Percentiles rank a stretch among this genome's conserved stretches.
Evolutionary conservation across 2,329 filamentous ascomycete species (phyloP).

Genomic region (Alternaria gaisen): DNA sequence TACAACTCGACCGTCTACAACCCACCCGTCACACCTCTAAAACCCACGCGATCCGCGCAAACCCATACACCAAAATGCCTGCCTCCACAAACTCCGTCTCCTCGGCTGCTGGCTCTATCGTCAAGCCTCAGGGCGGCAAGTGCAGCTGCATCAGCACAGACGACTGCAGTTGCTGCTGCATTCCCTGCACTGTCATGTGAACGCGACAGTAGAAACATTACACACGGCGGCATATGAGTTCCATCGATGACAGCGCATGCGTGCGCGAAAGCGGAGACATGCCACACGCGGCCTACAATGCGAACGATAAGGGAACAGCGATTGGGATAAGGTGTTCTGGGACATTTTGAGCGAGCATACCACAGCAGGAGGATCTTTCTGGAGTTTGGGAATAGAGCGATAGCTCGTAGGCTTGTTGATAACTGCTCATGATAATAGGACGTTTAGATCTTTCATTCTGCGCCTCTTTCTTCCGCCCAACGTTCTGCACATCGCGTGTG

Average conservation of each 20-base stretch:
- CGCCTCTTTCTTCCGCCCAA: background rate
- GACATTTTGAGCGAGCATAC: slow-evolving; percentile 4
- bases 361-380: background rate
- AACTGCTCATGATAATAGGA: background rate
- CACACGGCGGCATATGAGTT: background rate
- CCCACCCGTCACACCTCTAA: background rate
- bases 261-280: background rate
- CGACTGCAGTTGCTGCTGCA: slow-evolving; percentile 46
- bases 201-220: background rate
- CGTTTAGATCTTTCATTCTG: background rate
- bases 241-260: background rate
- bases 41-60: background rate
- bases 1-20: background rate
- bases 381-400: background rate
- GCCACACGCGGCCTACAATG: background rate
- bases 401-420: background rate
- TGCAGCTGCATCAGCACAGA: slow-evolving; percentile 41
- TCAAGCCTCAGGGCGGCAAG: slow-evolving; percentile 47
- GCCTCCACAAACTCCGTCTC: slow-evolving; percentile 44
- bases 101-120: slow-evolving; percentile 43
- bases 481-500: background rate
- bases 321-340: background rate
- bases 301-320: background rate
- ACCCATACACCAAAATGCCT: slow-evolving; percentile 36
- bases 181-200: slow-evolving; percentile 52